phyloP scores from a whole-genome alignment of 768 basidiomycete species.

The Galerina sulciceps region DNA sequence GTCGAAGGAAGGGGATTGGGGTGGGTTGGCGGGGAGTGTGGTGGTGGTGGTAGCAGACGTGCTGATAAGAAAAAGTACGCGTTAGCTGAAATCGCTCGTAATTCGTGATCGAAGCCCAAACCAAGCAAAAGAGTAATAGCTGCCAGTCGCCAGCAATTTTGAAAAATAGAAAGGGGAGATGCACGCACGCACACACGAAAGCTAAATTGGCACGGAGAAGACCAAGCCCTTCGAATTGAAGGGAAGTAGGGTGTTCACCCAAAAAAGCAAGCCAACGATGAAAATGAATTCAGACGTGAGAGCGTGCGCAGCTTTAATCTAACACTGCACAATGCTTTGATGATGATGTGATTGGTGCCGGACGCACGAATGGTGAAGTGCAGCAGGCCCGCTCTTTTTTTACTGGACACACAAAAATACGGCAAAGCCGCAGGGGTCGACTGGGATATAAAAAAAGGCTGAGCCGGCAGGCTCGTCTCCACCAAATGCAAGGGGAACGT shows the following conservation, averaged over 20 bases:
- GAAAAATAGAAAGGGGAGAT: neutral
- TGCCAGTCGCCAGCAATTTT: too few species aligned
- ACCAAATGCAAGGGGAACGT: neutral
- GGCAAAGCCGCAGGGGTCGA: too few species aligned
- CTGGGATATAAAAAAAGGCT: neutral
- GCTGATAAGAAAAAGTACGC: constrained; percentile 5
- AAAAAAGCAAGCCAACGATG: constrained; percentile 5
- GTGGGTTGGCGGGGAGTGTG: neutral
- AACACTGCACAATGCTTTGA: neutral
- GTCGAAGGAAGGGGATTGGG: neutral
- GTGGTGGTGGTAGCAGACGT: constrained; percentile 1
- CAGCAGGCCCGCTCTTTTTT: too few species aligned
- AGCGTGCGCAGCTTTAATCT: constrained; percentile 6
- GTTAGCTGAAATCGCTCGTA: neutral
- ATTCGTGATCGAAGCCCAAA: constrained; percentile 4
- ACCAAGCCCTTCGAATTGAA: constrained; percentile 15
- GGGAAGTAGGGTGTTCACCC: constrained; percentile 10
- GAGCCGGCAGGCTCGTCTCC: neutral
- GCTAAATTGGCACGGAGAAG: constrained; percentile 24
- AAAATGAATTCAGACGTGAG: constrained; percentile 5
- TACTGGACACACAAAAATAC: too few species aligned
- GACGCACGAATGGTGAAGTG: too few species aligned
- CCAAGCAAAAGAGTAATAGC: neutral
- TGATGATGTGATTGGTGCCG: neutral
- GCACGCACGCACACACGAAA: constrained; percentile 7